Evolutionary conservation across 192 early-diverging fungal genomes (phyloP).

Genomic region (Mortierella antarctica): DNA sequence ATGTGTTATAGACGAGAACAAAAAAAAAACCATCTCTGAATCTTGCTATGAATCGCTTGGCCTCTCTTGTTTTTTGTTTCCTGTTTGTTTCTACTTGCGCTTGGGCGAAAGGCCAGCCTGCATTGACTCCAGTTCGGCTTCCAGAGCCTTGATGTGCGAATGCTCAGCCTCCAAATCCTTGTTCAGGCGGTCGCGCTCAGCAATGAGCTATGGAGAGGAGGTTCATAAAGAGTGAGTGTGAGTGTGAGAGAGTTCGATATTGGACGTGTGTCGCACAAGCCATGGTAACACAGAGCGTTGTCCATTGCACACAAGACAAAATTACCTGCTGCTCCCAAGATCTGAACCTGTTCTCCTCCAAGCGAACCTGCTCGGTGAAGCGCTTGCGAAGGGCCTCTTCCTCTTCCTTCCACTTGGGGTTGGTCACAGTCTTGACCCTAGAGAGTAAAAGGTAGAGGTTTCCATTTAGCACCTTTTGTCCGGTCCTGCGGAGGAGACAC

Average conservation of each 20-base stretch:
- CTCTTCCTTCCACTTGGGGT: constrained; percentile 98
- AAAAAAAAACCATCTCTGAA: background rate
- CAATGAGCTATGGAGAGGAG: constrained; percentile 68
- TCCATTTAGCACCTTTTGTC: background rate
- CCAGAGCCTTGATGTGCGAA: constrained; percentile 91
- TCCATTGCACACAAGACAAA: background rate
- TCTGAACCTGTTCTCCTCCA: constrained; percentile 97
- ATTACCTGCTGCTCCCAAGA: constrained; percentile 93
- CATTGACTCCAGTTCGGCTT: constrained; percentile 79
- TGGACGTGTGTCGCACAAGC: background rate
- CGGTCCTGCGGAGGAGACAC: background rate
- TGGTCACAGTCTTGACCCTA: constrained; percentile 79
- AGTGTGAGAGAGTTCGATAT: background rate
- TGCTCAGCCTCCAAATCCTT: constrained; percentile 98
- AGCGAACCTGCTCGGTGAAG: constrained; percentile 98
- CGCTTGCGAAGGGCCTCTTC: constrained; percentile 95
- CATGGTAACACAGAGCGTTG: background rate
- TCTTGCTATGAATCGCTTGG: too few relatives aligned
- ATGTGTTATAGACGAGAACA: background rate
- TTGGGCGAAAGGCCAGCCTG: constrained; percentile 54
- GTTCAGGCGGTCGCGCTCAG: constrained; percentile 98
- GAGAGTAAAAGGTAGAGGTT: background rate
- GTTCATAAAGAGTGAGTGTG: too few relatives aligned
- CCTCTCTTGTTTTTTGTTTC: background rate
- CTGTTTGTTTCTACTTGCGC: constrained; percentile 35